Base-by-base conservation (phyloP, 2,329 filamentous ascomycete genomes). In the Aspergillus sp. region DNA sequence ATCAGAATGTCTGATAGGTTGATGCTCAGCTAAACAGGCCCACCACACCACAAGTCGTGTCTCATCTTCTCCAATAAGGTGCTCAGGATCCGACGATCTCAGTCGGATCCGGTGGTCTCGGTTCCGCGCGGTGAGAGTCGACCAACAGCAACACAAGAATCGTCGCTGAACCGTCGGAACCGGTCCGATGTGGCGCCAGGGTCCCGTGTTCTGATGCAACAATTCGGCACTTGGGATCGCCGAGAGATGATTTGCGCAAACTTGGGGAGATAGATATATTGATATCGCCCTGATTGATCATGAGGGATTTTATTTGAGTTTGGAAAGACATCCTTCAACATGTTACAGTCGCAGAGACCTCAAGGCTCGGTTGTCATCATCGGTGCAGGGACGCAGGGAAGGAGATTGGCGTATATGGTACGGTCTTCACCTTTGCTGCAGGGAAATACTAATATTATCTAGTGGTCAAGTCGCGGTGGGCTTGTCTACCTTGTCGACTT, bases 331-430 rank as follows among this genome's bases (percentile, higher is more conserved):
- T 15, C 9, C 7, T n/a, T 17, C 45, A 47, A 47, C 11, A 47
- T 47, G 45, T 9, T 47, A 22, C 13, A 47, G 11, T 25, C 45
- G 7, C 23, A 9, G n/a, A 19, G 11, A 19, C 45, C 45, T 3
- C 45, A 47, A 41, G 23, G 38, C 6, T 34, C 31, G 7, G 48
- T 58, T 50, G 49, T 53, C 7, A 31, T 46, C 7, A 31, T 57
- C 28, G 57, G 57, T 11, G 57, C 53, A 13, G 61, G 57, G 22
- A 53, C 57, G 13, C 61, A 60, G 53, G 60, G 60, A n/a, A 47
- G 49, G 46, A 41, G 60, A 15, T 50, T 62, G 13, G 60, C 60
- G 6, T 62, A 41, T 30, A 58, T 62, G 60, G 60, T 62, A 54
- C 8, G 49, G 13, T 15, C 34, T 5, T 15, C 9, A 5, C 9